phyloP scores from a whole-genome alignment of 495 filamentous ascomycete species.

The Hypoxylon perforatum region DNA sequence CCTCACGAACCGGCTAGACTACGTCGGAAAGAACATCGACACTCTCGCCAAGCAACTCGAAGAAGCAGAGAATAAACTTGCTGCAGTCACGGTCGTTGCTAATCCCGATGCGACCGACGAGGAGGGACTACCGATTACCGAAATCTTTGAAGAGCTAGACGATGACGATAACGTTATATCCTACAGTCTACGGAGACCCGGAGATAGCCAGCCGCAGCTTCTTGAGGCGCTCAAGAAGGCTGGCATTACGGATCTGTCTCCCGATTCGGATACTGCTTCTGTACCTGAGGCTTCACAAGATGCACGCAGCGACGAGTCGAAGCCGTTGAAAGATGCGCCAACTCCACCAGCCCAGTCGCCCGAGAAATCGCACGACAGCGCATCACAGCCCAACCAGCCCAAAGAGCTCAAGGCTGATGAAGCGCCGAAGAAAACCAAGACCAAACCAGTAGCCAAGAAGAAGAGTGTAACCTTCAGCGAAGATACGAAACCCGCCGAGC shows the following conservation, averaged over 20 bases:
- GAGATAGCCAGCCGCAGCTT: constrained; percentile 69
- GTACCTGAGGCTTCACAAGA: constrained; percentile 24
- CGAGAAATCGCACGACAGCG: background rate
- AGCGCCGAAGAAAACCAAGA: background rate
- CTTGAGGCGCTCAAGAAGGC: constrained; percentile 76
- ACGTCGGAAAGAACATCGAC: constrained; percentile 82
- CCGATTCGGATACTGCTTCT: constrained; percentile 15
- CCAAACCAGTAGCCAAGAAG: constrained; percentile 29
- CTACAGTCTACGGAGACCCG: constrained; percentile 67
- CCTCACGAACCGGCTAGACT: constrained; percentile 82
- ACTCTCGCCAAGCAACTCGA: constrained; percentile 76
- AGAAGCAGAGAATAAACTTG: constrained; percentile 73
- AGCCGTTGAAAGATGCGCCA: background rate
- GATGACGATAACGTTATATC: constrained; percentile 88
- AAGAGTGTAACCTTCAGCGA: constrained; percentile 64
- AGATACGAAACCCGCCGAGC: constrained; percentile 63
- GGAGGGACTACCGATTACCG: constrained; percentile 77
- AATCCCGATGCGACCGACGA: constrained; percentile 65
- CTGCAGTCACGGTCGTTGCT: constrained; percentile 58
- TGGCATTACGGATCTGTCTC: constrained; percentile 67
- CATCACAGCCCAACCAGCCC: background rate
- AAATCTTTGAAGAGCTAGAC: constrained; percentile 92
- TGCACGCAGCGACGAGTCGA: background rate
- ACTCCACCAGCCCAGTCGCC: constrained; percentile 5
- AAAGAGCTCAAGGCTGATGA: constrained; percentile 11